Evolutionary conservation across 2,329 filamentous ascomycete species (phyloP), one percentile per base, ranked within the genome.

Genomic region (Alternaria sp.): DNA sequence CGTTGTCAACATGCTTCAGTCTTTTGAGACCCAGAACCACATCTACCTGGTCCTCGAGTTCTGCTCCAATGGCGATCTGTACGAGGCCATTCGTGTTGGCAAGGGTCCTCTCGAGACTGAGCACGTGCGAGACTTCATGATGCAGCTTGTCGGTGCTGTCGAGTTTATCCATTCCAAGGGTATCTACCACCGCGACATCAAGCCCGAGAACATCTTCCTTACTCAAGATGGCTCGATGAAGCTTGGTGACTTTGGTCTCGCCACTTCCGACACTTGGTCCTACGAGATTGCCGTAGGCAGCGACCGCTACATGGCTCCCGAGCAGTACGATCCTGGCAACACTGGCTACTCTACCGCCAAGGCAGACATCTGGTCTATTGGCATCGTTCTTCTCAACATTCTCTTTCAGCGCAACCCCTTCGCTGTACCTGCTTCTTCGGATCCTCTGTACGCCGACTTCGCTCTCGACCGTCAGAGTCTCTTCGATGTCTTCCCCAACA

Each of bases 161-260:
- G 89, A 92, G 64, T 94, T 93, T 80, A 93, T 97, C 81, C 95
- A 99, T 79, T 86, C 87, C 65, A 94, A 94, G 79, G 94, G 93
- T 66, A 88, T 98, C 75, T 97, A 93, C 79, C 95, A 99, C 77
- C 92, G 95, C 63, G 95, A 99, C 80, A 97, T 99, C 87, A 99
- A 99, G 83, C 95, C 95, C 0, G 95, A 99, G 85, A 99, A 99
- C 84, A 97, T 99, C 79, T 98, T 99, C 79, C 85, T 99, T 65
- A 91, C 89, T 60, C 87, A 94, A 62, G 87, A 90, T 68, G 94
- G 94, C 54, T 86, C 90, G 39, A 91, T 98, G 91, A 99, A 99
- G 83, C 88, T 99, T 36, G 95, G 95, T 73, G 95, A 99, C 80
- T 97, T 98, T 77, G 95, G 95, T 55, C 85, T 99, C 64, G 94